These are phyloP conservation scores for Chenopodium suecicum DNA, from an alignment of 148 eudicot species.

Conservation along the genomic window DNA sequence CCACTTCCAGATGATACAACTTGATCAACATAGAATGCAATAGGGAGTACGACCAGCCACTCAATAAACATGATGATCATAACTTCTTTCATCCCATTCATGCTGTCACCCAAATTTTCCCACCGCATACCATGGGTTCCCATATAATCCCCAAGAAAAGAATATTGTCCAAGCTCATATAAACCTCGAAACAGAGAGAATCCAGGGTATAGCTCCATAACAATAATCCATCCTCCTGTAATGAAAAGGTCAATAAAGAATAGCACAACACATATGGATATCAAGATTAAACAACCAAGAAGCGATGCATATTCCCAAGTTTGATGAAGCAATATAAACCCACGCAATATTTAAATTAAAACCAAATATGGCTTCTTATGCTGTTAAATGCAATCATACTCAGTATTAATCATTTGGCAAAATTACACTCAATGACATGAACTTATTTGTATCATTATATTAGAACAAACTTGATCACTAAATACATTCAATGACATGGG, in stretches of 20 bases:
- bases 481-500: too few species aligned
- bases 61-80: slow-evolving; percentile 74
- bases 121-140: slow-evolving; percentile 83
- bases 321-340: background rate
- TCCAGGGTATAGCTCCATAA: slow-evolving; percentile 90
- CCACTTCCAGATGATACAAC: slow-evolving; percentile 70
- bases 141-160: slow-evolving; percentile 51
- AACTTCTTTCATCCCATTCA: slow-evolving; percentile 71
- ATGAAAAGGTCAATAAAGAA: background rate
- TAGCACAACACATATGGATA: background rate
- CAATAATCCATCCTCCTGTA: slow-evolving; percentile 67
- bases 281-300: background rate
- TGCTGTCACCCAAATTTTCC: slow-evolving; percentile 56
- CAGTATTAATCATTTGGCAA: too few species aligned
- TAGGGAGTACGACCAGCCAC: slow-evolving; percentile 67
- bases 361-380: background rate
- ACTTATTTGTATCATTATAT: too few species aligned
- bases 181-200: slow-evolving; percentile 80
- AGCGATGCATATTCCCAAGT: background rate
- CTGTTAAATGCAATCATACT: background rate
- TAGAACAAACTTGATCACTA: too few species aligned
- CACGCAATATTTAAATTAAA: background rate
- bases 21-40: slow-evolving; percentile 75
- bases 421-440: too few species aligned
- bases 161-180: slow-evolving; percentile 70